Evolutionary conservation across 148 eudicot genomes (phyloP).

Genomic region (Diospyros kaki): DNA sequence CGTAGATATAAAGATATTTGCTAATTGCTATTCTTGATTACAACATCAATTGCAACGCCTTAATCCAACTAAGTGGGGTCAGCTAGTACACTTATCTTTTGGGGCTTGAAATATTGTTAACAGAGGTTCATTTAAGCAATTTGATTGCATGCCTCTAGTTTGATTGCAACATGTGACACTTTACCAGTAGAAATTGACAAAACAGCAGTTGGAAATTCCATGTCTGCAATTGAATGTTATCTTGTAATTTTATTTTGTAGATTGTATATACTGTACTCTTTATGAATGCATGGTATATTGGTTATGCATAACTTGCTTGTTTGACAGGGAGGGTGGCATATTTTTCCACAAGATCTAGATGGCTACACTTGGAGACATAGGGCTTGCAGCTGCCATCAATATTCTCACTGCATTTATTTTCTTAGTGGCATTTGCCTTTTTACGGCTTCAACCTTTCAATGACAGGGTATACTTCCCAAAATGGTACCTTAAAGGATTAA

Average conservation of each 20-base stretch:
- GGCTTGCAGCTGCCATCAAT: conserved; percentile 76
- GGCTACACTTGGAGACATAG: conserved; percentile 76
- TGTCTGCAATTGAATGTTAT: background rate
- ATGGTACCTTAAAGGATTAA: conserved; percentile 94
- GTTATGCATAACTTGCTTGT: conserved; percentile 9
- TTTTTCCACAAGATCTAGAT: conserved; percentile 29
- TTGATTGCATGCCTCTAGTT: no score
- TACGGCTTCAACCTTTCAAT: conserved; percentile 93
- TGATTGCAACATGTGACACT: no score
- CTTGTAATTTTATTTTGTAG: background rate
- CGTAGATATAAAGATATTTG: no score
- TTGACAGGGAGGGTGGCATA: conserved; percentile 10
- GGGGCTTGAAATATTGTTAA: no score
- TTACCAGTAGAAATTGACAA: no score
- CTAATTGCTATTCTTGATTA: no score
- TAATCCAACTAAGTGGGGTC: no score
- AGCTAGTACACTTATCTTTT: no score
- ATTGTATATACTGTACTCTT: background rate
- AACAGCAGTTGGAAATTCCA: no score
- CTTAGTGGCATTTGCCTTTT: conserved; percentile 76
- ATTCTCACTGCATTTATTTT: conserved; percentile 66
- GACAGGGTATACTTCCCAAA: conserved; percentile 97
- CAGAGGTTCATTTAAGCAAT: no score
- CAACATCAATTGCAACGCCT: no score
- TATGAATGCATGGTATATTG: background rate